These are phyloP conservation scores for Paecilomyces dactylethromorphus DNA, from an alignment of 2,329 filamentous ascomycete genomes.

Conservation along the genomic window DNA sequence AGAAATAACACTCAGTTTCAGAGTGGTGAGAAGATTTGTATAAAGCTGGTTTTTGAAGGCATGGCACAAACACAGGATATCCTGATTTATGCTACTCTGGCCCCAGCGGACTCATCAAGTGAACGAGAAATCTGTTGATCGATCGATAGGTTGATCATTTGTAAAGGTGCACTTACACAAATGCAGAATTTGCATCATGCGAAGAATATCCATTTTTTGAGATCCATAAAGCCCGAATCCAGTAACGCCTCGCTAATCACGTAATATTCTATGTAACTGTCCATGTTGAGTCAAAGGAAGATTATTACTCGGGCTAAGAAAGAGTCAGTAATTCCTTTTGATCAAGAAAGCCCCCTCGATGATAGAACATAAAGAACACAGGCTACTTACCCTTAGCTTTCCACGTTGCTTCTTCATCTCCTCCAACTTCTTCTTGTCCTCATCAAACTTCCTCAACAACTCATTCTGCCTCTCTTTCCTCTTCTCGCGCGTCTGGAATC, in stretches of 20 bases:
- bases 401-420: conserved; percentile 63
- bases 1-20: conserved; percentile 34
- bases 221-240: conserved; percentile 5
- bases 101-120: conserved; percentile 48
- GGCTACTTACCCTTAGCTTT: conserved; percentile 46
- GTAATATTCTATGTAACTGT: neutral
- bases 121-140: conserved; percentile 1
- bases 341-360: conserved; percentile 6
- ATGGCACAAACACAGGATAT: conserved; percentile 32
- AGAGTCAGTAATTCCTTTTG: conserved; percentile 4
- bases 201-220: neutral
- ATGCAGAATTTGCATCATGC: neutral
- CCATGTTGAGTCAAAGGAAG: neutral
- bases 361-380: conserved; percentile 1
- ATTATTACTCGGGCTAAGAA: conserved; percentile 26
- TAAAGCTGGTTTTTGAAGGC: conserved; percentile 58
- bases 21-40: conserved; percentile 59
- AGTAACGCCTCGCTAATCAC: conserved; percentile 19
- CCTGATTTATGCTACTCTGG: conserved; percentile 42
- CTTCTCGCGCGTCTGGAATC: conserved; percentile 75
- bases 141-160: neutral
- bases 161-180: conserved; percentile 9
- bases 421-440: conserved; percentile 65
- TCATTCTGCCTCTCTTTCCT: conserved; percentile 68
- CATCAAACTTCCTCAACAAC: conserved; percentile 66